Percentiles rank a stretch among this genome's conserved stretches.
Evolutionary conservation across 441 rosid genomes (phyloP).

Genomic region (Hura crepitans): DNA sequence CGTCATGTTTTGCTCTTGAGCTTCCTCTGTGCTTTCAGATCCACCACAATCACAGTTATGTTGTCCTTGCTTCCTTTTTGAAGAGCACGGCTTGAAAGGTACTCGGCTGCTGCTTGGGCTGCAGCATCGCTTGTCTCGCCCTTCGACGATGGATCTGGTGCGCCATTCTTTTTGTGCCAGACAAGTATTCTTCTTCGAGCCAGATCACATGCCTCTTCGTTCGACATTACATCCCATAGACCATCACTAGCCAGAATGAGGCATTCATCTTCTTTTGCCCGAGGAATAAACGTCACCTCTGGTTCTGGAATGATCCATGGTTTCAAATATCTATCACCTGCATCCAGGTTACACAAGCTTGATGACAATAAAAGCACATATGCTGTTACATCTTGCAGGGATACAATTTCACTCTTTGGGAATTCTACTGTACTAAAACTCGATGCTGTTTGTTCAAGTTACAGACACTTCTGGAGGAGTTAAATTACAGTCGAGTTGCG

Average conservation of each 20-base stretch:
- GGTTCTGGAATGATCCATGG: conserved; percentile 89
- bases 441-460: background rate
- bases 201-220: conserved; percentile 78
- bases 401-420: background rate
- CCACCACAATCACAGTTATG: conserved; percentile 67
- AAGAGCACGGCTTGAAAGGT: conserved; percentile 60
- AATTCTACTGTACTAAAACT: background rate
- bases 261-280: conserved; percentile 83
- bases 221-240: conserved; percentile 85
- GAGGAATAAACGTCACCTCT: conserved; percentile 65
- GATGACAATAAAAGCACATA: background rate
- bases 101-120: conserved; percentile 83
- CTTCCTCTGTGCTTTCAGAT: conserved; percentile 84
- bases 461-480: background rate
- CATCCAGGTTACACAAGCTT: conserved; percentile 7
- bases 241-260: conserved; percentile 84
- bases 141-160: conserved; percentile 28
- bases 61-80: conserved; percentile 88
- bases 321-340: conserved; percentile 86
- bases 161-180: conserved; percentile 72
- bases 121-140: conserved; percentile 60
- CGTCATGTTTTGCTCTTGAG: conserved; percentile 62
- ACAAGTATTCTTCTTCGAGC: conserved; percentile 68
- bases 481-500: background rate
- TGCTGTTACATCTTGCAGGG: background rate